phyloP scores from a whole-genome alignment of 129 eudicot genomes.

The Saussurea involucrata region DNA sequence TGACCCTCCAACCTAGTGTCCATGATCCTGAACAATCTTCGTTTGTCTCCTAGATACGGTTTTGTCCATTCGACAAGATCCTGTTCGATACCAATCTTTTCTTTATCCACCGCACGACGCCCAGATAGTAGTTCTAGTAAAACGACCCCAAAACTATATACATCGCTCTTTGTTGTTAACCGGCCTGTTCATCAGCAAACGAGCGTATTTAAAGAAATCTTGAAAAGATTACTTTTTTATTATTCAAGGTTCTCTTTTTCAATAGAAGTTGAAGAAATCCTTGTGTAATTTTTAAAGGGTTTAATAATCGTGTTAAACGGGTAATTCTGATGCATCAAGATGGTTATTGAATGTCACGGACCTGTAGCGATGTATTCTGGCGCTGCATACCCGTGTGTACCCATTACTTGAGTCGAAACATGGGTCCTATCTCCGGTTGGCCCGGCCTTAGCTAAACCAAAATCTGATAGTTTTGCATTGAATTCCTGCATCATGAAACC shows the following conservation, averaged over 20 bases:
- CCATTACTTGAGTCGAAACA: slow-evolving; percentile 94
- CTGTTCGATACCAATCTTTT: slow-evolving; percentile 62
- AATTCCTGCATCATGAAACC: slow-evolving; percentile 58
- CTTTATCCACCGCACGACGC: slow-evolving; percentile 82
- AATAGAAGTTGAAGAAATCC: neutral
- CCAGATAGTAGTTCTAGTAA: slow-evolving; percentile 76
- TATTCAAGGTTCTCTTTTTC: neutral
- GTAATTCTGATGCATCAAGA: neutral
- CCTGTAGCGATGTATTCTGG: slow-evolving; percentile 98
- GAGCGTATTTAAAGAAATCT: neutral
- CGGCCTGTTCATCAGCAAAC: slow-evolving; percentile 48
- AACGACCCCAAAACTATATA: slow-evolving; percentile 94
- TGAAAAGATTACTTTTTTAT: neutral
- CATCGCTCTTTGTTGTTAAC: slow-evolving; percentile 79
- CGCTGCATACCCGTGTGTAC: slow-evolving; percentile 95
- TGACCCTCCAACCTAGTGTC: slow-evolving; percentile 85
- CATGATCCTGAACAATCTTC: slow-evolving; percentile 81
- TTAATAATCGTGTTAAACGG: neutral
- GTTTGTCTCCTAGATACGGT: slow-evolving; percentile 77
- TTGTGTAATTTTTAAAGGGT: neutral
- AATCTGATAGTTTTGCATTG: slow-evolving; percentile 83
- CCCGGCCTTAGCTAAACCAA: slow-evolving; percentile 93
- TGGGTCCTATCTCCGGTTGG: slow-evolving; percentile 92
- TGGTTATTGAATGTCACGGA: slow-evolving; percentile 10
- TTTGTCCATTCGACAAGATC: slow-evolving; percentile 90